Base-by-base conservation (phyloP, 805 yeast species). In the Wickerhamomyces pijperi region DNA sequence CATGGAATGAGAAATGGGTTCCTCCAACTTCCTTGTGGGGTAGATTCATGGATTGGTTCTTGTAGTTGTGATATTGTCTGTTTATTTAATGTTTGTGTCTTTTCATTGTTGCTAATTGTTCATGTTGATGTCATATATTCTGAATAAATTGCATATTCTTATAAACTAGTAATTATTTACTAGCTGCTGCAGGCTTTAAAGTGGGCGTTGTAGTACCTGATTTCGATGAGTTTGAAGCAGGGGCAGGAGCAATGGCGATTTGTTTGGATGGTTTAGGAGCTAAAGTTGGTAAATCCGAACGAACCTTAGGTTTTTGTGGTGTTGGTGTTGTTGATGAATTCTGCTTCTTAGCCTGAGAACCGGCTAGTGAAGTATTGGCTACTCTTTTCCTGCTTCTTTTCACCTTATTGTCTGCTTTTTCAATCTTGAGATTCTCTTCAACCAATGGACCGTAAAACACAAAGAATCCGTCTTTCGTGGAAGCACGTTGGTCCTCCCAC, bases 391-490 rank as follows among this genome's bases (percentile, higher is more conserved):
- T 55, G 37, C 57, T 55, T 46, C 64, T 56, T 45, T 66, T 68
- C 43, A 59, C 59, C 5, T 65, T 64, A 36, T 68, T 70, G 41
- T 64, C 68, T 2, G 65, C 65, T 35, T 69, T 59, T 39, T 66
- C 76, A 38, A 70, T 61, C 42, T 67, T 60, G 13, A 72, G 69
- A 32, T 62, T 58, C 36, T 74, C 78, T 36, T 81, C 88, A 21
- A 81, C 76, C 43, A 90, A 63, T 3, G 95, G 94, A 0, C 99
- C 99, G 65, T 87, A 84, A 59, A 78, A 92, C 0, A 92, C 96
- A 49, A 90, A 92, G 56, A 88, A 92, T 2, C 97, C 98, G 53
- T 92, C 97, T 47, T 82, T 82, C 1, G 96, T 87, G 1, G 90
- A 78, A 2, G 90, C 88, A 8, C 94, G 78, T 51, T 83, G 94